phyloP scores from a whole-genome alignment of 2,329 filamentous ascomycete genomes.

The Xylaria sp. region DNA sequence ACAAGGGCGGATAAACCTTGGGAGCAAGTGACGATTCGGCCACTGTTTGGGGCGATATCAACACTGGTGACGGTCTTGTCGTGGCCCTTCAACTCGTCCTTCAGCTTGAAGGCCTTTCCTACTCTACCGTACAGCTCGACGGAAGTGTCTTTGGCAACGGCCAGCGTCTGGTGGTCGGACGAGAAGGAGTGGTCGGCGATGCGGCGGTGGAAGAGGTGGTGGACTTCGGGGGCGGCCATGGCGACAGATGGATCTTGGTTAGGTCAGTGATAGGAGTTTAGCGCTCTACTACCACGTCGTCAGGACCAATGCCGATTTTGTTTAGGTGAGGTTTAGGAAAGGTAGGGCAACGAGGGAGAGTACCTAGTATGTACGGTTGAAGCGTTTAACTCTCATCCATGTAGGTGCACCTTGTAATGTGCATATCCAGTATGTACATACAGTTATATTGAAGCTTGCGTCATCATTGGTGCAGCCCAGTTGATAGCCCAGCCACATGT shows the following conservation, averaged over 20 bases:
- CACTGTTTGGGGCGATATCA: constrained; percentile 87
- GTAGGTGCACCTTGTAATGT: neutral
- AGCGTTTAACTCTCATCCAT: neutral
- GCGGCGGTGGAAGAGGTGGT: constrained; percentile 94
- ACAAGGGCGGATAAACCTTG: constrained; percentile 63
- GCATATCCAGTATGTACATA: neutral
- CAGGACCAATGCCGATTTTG: too few relatives aligned
- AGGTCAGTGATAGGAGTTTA: constrained; percentile 75
- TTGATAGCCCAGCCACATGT: too few relatives aligned
- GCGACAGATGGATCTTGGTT: neutral
- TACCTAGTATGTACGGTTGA: neutral
- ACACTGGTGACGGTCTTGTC: constrained; percentile 97
- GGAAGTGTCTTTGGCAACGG: constrained; percentile 85
- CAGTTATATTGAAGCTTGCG: too few relatives aligned
- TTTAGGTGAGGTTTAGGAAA: neutral
- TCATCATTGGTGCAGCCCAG: too few relatives aligned
- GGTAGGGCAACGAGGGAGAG: neutral
- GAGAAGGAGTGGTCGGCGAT: constrained; percentile 99
- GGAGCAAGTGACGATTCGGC: constrained; percentile 95
- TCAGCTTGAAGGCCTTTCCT: constrained; percentile 76
- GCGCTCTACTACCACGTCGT: constrained; percentile 89
- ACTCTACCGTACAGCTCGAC: constrained; percentile 83
- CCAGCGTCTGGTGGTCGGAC: constrained; percentile 82
- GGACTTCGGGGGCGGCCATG: constrained; percentile 88
- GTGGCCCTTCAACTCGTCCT: constrained; percentile 93